A percentile compares a stretch with the other conserved stretches of the same genome.
Evolutionary conservation across 2,329 filamentous ascomycete species (phyloP).

Genomic region (Elsinoe ampelina): DNA sequence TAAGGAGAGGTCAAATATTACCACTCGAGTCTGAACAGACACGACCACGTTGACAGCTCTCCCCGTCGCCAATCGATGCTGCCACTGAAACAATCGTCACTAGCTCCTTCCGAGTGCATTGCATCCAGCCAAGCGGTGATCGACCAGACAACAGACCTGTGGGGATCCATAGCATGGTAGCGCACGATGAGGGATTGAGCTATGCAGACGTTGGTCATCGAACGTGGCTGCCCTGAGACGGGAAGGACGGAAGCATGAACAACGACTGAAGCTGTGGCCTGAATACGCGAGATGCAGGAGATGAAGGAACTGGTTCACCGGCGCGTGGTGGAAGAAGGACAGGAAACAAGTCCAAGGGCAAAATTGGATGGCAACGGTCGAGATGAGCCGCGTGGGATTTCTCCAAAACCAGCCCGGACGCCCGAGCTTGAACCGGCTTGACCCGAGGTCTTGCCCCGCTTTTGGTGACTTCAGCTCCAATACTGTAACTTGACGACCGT

Average conservation of each 20-base stretch:
- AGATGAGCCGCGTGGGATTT: too few relatives aligned
- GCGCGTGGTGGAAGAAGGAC: background rate
- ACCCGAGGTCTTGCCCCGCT: too few relatives aligned
- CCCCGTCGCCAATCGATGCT: background rate
- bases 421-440: too few relatives aligned
- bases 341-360: background rate
- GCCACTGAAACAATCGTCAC: background rate
- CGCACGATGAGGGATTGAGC: background rate
- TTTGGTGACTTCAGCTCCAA: too few relatives aligned
- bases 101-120: background rate
- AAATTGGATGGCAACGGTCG: too few relatives aligned
- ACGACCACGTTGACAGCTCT: background rate
- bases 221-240: background rate
- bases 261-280: background rate
- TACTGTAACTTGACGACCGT: background rate
- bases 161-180: background rate
- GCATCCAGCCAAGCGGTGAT: background rate
- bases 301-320: conserved; percentile 2
- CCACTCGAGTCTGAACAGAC: too few relatives aligned
- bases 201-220: background rate
- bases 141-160: conserved; percentile 1
- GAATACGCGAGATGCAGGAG: conserved; percentile 7
- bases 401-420: too few relatives aligned
- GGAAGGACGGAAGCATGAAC: background rate
- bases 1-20: too few relatives aligned